A percentile compares a stretch with the other conserved stretches of the same genome.
Conservation (phyloP, 2,329 filamentous ascomycete species). For the Talaromyces sp. region DNA sequence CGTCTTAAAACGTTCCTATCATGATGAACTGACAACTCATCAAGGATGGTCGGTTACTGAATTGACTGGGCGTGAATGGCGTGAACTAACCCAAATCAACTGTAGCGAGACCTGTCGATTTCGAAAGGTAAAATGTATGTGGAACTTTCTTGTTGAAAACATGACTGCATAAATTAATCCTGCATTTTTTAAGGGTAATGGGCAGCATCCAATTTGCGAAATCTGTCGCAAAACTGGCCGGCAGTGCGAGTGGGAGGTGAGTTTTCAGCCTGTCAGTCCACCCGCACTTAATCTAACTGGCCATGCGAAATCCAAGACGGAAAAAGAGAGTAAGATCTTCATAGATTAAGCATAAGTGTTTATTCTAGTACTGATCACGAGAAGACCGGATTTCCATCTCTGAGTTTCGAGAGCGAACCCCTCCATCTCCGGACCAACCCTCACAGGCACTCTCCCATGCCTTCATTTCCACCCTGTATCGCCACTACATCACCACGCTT, state of each 20-base stretch:
- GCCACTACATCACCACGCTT: constrained; percentile 32
- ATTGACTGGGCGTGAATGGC: not conserved
- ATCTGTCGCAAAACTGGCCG: constrained; percentile 1
- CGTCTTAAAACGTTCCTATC: not conserved
- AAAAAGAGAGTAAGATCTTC: no score
- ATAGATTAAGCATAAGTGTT: not conserved
- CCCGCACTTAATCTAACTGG: not conserved
- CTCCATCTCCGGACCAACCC: not conserved
- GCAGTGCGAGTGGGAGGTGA: not conserved
- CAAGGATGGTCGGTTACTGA: not conserved
- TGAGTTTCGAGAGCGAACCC: not conserved
- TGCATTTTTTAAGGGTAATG: not conserved
- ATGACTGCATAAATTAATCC: not conserved
- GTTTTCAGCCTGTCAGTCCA: not conserved
- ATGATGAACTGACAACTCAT: not conserved
- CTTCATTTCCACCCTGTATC: constrained; percentile 23
- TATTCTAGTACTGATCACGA: no score
- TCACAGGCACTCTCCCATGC: constrained; percentile 6
- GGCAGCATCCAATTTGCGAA: not conserved
- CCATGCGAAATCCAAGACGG: no score
- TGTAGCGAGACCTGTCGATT: constrained; percentile 4
- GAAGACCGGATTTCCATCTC: not conserved
- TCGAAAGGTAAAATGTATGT: constrained; percentile 7
- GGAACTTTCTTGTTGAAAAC: not conserved
- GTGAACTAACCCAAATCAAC: not conserved